Evolutionary conservation across 192 early-diverging fungal species (phyloP), one percentile per base, ranked within the genome.

Genomic region (Powellomyces hirtus): DNA sequence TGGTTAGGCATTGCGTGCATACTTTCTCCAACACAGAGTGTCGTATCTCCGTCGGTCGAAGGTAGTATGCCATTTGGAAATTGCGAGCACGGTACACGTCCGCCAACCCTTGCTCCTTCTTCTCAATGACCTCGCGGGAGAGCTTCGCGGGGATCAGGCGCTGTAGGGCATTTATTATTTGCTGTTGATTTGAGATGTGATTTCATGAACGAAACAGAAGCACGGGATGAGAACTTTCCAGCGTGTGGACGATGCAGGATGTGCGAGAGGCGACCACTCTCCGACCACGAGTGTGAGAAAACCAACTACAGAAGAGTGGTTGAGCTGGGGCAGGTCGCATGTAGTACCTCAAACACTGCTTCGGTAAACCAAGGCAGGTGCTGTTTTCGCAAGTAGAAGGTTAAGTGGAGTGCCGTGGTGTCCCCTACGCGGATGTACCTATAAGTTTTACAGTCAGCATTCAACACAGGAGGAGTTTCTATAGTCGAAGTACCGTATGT

Each of bases 41-140:
- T 13, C 59, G 31, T 4, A 60, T 29, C 29, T 60, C 59, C 4
- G 11, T 38, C 3, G 59, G 36, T 1, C 59, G 33, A n/a, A 60
- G 37, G 35, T 38, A 60, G 20, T 37, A 60, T 24, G 59, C 59
- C 59, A 40, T 40, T 38, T 60, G 59, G n/a, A 60, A 38, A 13
- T 38, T 37, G 16, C 29, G 36, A 16, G 14, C 11, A 18, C 59
- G 59, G 38, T 60, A 60, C 2, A 60, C 59, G n/a, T 60, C 59
- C 35, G 59, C 59, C 13, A 60, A 37, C 6, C 59, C 59, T 60
- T 38, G 59, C 35, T 36, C 38, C 29, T 60, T 60, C 16, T 1
- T 36, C n/a, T 36, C 59, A 14, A 36, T 20, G 34, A 38, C 18
- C 37, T 60, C 59, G 34, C 16, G 20, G 18, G 20, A 1, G 16